These are phyloP conservation scores for Furcasterigmium sp. DNA, from an alignment of 2,329 filamentous ascomycete genomes.

Conservation along the genomic window DNA sequence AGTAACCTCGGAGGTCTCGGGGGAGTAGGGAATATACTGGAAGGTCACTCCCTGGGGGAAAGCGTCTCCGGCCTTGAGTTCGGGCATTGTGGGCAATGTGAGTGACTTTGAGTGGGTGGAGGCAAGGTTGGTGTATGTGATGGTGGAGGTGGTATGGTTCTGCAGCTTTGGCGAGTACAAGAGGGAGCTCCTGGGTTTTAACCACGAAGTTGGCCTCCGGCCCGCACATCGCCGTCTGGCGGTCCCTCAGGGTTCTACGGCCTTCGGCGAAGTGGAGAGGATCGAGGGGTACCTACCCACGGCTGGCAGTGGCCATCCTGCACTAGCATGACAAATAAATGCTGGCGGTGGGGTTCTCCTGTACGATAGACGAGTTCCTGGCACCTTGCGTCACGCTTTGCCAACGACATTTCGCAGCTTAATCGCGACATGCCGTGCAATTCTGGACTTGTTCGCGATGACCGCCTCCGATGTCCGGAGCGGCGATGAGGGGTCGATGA, in stretches of 20 bases:
- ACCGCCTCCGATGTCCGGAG: constrained; percentile 1
- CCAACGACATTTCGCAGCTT: background rate
- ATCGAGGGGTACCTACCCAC: background rate
- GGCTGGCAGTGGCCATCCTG: background rate
- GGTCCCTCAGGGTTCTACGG: background rate
- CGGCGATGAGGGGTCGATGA: background rate
- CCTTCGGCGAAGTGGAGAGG: background rate
- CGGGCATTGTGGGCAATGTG: constrained; percentile 39
- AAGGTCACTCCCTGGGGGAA: constrained; percentile 81
- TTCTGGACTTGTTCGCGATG: no score
- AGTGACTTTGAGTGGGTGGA: constrained; percentile 3
- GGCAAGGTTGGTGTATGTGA: constrained; percentile 5
- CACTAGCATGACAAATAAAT: background rate
- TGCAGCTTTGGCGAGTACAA: background rate
- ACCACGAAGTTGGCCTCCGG: background rate
- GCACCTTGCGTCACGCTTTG: background rate
- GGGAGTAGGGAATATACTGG: constrained; percentile 74
- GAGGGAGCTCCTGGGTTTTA: background rate
- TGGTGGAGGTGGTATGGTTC: constrained; percentile 1
- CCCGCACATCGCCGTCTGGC: background rate
- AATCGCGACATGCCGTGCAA: background rate
- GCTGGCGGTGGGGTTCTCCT: background rate
- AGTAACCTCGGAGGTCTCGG: constrained; percentile 63
- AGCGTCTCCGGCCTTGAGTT: constrained; percentile 72
- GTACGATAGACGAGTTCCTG: background rate